These are phyloP conservation scores for Penicillium manginii DNA, from an alignment of 495 filamentous ascomycete species.

Conservation along the genomic window DNA sequence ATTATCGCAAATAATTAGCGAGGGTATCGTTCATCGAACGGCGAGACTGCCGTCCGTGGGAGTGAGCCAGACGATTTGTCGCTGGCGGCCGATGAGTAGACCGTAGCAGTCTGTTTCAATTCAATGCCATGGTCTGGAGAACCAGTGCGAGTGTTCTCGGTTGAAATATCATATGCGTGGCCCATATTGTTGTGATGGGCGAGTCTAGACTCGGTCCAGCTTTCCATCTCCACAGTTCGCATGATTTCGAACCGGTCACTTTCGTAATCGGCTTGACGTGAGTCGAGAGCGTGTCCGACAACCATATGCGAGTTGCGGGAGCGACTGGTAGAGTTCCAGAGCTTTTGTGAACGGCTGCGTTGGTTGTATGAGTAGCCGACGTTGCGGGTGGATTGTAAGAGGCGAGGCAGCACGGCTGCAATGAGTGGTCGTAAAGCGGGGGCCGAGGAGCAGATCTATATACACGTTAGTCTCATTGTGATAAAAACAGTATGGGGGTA, in stretches of 20 bases:
- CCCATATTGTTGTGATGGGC: constrained; percentile 18
- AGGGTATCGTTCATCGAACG: neutral
- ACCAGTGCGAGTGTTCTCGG: constrained; percentile 19
- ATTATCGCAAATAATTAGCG: neutral
- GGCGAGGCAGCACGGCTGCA: constrained; percentile 43
- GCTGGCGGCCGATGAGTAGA: constrained; percentile 11
- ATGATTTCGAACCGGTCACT: constrained; percentile 31
- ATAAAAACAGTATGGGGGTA: neutral
- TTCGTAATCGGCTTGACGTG: constrained; percentile 17
- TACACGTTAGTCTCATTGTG: neutral
- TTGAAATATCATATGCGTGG: constrained; percentile 16
- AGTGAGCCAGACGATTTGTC: constrained; percentile 4
- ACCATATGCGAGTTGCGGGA: constrained; percentile 21
- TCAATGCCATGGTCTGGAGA: constrained; percentile 23
- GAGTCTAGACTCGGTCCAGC: constrained; percentile 30
- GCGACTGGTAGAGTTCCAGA: constrained; percentile 30
- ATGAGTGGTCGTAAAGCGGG: constrained; percentile 60
- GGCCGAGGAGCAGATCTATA: constrained; percentile 58
- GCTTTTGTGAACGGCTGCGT: constrained; percentile 26
- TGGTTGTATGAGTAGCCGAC: constrained; percentile 25
- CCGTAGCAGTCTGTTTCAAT: constrained; percentile 19
- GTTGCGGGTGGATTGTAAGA: constrained; percentile 37
- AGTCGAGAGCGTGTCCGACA: neutral
- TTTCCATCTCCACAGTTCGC: constrained; percentile 43
- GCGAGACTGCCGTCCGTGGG: neutral